Evolutionary conservation across 2,329 filamentous ascomycete species (phyloP).

Genomic region (Neopestalotiopsis sp.): DNA sequence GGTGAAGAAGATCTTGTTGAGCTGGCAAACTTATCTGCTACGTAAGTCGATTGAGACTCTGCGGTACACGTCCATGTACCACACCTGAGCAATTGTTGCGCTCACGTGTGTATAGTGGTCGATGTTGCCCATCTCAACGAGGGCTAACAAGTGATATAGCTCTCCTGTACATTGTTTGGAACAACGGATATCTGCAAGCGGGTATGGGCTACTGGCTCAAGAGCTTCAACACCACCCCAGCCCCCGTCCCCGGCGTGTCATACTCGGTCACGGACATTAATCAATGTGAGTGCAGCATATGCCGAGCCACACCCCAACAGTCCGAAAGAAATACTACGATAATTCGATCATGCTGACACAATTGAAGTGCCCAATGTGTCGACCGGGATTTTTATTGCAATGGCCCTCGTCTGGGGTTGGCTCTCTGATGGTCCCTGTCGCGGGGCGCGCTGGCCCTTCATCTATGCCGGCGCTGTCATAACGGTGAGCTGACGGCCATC

Average conservation of each 20-base stretch:
- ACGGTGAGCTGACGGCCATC: background rate
- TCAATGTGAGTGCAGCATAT: background rate
- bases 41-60: background rate
- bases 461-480: slow-evolving; percentile 4
- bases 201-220: slow-evolving; percentile 17
- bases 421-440: slow-evolving; percentile 9
- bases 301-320: too few species aligned
- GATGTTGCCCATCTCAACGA: too few species aligned
- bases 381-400: background rate
- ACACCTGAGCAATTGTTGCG: background rate
- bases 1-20: background rate
- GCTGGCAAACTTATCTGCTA: slow-evolving; percentile 1
- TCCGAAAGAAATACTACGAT: background rate
- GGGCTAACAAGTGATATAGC: background rate
- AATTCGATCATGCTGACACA: background rate
- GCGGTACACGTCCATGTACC: background rate
- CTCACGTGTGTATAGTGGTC: too few species aligned
- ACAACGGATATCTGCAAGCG: slow-evolving; percentile 1
- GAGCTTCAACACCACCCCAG: slow-evolving; percentile 7
- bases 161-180: slow-evolving; percentile 10
- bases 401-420: slow-evolving; percentile 8
- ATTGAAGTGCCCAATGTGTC: background rate
- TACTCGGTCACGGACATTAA: slow-evolving; percentile 7
- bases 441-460: slow-evolving; percentile 4
- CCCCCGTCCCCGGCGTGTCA: background rate